Conservation (phyloP, 2,329 filamentous ascomycete species). For the Fusarium sp. region DNA sequence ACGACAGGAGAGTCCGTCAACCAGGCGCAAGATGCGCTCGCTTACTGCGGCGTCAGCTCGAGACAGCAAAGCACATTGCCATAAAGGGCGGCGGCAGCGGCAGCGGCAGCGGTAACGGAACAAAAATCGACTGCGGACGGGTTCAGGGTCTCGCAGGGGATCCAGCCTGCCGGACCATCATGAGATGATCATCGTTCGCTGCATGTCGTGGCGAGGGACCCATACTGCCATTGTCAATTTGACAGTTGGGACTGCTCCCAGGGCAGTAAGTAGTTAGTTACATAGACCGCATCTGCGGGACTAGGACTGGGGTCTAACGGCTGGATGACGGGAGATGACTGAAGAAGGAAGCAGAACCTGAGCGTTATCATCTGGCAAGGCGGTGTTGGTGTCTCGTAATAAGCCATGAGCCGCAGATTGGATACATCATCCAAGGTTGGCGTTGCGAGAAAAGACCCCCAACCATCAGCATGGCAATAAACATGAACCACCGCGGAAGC, state of each 20-base stretch:
- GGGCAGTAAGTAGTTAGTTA: constrained; percentile 8
- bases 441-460: not conserved
- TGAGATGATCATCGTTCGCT: constrained; percentile 43
- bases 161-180: constrained; percentile 37
- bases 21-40: constrained; percentile 24
- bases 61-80: constrained; percentile 4
- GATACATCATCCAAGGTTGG: not conserved
- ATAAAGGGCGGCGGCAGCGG: constrained; percentile 2
- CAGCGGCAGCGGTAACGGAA: not conserved
- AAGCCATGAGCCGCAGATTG: not conserved
- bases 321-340: constrained; percentile 1
- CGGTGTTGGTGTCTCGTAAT: constrained; percentile 12
- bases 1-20: constrained; percentile 10
- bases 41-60: constrained; percentile 5
- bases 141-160: constrained; percentile 17
- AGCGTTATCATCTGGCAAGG: constrained; percentile 9
- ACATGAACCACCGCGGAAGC: not conserved
- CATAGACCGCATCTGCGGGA: constrained; percentile 15
- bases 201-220: constrained; percentile 25
- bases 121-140: constrained; percentile 11
- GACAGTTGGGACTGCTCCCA: constrained; percentile 13
- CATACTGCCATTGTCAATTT: constrained; percentile 19
- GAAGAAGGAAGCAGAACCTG: constrained; percentile 6
- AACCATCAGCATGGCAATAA: not conserved
- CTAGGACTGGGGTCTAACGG: constrained; percentile 14